Base-by-base conservation (phyloP, 2,329 filamentous ascomycete species). In the Xylariaceae sp. region DNA sequence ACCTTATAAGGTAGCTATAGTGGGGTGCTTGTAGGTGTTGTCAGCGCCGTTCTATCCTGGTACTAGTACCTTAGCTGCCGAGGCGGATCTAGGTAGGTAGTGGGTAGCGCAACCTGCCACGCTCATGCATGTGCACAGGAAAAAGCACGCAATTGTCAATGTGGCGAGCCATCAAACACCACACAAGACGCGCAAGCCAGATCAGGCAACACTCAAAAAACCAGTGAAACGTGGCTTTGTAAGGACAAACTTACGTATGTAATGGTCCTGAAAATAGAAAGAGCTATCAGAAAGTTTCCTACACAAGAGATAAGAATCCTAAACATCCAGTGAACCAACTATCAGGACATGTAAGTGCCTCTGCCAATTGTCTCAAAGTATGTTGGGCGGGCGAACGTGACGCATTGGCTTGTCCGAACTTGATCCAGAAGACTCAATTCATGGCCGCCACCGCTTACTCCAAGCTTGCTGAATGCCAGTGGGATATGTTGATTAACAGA, bases 121-220 rank as follows among this genome's bases (percentile, higher is more conserved):
- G 14, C 45, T n/a, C n/a, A 37, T 39, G 7, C 29, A 34, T 34
- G 12, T 36, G 7, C n/a, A n/a, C n/a, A n/a, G 21, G 19, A 29
- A 11, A 28, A 44, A 23, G 17, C 19, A 49, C 39, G 37, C 34
- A 47, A 33, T 37, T 44, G 43, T 58, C 50, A 58, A n/a, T 51
- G 51, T 51, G 56, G 56, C 56, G 7, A 51, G 43, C 44, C 43
- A 49, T 48, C 19, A 9, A 33, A 36, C 33, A 29, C 17, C 4
- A 37, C 36, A 39, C 23, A 44, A 52, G 58, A 53, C 58, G 54
- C 58, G 58, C 54, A 61, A 61, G 54, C 50, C 9, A 12, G 14
- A 12, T 23, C 19, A 61, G 58, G 58, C 58, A 61, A 31, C 58
- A 45, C 16, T 36, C 28, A 48, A 58, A 58, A 36, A n/a, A n/a